phyloP scores from a whole-genome alignment of 768 basidiomycete species.

The Pholiota microspora region DNA sequence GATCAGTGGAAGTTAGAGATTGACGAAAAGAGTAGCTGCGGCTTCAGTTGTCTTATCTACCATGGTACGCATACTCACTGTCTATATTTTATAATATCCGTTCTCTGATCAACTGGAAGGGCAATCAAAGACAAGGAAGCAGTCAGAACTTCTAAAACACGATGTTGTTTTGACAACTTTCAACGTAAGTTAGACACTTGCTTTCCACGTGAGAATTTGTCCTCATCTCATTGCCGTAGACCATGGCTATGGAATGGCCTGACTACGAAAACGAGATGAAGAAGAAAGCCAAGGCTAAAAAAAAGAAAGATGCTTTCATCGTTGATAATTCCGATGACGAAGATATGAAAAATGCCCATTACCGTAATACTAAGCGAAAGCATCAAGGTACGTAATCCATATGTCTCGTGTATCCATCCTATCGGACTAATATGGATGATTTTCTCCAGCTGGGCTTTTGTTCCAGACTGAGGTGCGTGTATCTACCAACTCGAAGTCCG shows the following conservation, averaged over 20 bases:
- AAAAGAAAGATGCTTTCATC: slow-evolving; percentile 31
- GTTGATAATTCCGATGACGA: slow-evolving; percentile 36
- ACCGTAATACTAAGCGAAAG: slow-evolving; percentile 29
- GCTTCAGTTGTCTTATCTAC: slow-evolving; percentile 54
- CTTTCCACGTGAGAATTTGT: not conserved
- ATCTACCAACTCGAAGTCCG: not conserved
- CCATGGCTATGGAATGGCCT: slow-evolving; percentile 58
- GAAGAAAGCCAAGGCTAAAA: slow-evolving; percentile 42
- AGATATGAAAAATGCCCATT: slow-evolving; percentile 18
- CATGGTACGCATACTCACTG: slow-evolving; percentile 39
- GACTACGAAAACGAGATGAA: slow-evolving; percentile 47
- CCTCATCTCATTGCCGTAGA: slow-evolving; percentile 30
- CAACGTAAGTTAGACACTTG: slow-evolving; percentile 26
- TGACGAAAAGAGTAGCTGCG: slow-evolving; percentile 51
- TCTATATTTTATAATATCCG: slow-evolving; percentile 5
- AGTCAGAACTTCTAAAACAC: slow-evolving; percentile 48
- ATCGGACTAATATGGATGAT: not conserved
- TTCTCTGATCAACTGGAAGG: slow-evolving; percentile 27
- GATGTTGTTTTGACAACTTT: slow-evolving; percentile 65
- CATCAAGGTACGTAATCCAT: slow-evolving; percentile 26
- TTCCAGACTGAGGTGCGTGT: slow-evolving; percentile 45
- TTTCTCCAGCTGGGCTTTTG: slow-evolving; percentile 40
- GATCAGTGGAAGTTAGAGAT: slow-evolving; percentile 67
- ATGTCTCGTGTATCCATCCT: not conserved
- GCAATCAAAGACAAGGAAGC: slow-evolving; percentile 41